Evolutionary conservation across 2,329 filamentous ascomycete species (phyloP).

Genomic region (Neopestalotiopsis clavispora): DNA sequence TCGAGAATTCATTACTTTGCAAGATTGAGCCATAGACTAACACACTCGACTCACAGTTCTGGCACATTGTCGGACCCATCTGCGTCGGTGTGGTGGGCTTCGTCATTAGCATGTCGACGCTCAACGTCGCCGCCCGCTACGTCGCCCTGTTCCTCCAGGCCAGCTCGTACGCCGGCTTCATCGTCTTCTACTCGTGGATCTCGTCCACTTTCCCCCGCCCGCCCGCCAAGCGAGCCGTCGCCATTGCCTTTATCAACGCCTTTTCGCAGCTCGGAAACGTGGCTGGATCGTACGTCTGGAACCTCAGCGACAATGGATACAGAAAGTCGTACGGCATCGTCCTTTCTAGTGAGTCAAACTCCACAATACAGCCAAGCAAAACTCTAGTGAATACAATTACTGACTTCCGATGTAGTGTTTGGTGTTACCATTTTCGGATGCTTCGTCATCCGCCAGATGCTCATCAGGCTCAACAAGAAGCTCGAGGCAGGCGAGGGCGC

Average conservation of each 20-base stretch:
- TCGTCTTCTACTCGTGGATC: constrained; percentile 65
- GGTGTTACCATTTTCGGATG: constrained; percentile 61
- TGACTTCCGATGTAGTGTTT: constrained; percentile 49
- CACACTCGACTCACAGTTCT: constrained; percentile 45
- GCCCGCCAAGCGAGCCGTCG: constrained; percentile 64
- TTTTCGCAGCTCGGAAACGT: constrained; percentile 63
- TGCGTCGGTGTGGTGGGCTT: constrained; percentile 59
- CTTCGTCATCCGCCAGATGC: constrained; percentile 50
- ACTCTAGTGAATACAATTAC: background rate
- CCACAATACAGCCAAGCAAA: background rate
- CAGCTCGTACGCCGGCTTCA: constrained; percentile 61
- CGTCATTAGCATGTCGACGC: constrained; percentile 63
- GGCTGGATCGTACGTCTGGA: constrained; percentile 68
- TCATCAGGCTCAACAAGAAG: constrained; percentile 52
- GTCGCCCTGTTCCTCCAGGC: constrained; percentile 65
- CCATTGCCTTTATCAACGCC: constrained; percentile 65
- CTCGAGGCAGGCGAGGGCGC: constrained; percentile 47
- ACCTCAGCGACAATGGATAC: constrained; percentile 62
- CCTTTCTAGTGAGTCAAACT: constrained; percentile 44
- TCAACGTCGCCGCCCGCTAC: constrained; percentile 61
- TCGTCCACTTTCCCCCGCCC: constrained; percentile 61
- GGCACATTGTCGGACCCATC: constrained; percentile 61
- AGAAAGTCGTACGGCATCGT: constrained; percentile 70
- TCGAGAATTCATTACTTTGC: constrained; percentile 20
- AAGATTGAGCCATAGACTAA: background rate